A percentile compares a stretch with the other conserved stretches of the same genome.
phyloP scores from a whole-genome alignment of 208 protist species.

The Trypanosoma platydactyli region DNA sequence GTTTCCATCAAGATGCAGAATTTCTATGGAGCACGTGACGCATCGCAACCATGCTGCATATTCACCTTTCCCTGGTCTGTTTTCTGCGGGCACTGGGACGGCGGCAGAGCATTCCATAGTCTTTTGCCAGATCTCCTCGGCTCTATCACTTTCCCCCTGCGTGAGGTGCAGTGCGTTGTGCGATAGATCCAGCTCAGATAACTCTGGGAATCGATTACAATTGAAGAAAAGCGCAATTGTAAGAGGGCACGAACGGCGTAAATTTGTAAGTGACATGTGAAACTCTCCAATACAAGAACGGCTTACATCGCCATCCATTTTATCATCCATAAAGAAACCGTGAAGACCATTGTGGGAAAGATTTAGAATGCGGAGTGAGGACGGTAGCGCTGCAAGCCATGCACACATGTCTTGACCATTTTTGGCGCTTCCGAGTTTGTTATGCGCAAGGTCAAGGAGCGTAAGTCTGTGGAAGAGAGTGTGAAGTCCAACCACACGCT shows the following conservation, averaged over 20 bases:
- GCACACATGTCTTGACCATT: conserved; percentile 18
- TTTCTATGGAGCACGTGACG: conserved; percentile 17
- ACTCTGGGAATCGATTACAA: conserved; percentile 37
- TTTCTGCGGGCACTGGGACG: neutral
- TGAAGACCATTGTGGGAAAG: conserved; percentile 68
- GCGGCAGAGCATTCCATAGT: neutral
- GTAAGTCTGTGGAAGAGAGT: conserved; percentile 55
- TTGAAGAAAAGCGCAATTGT: conserved; percentile 61
- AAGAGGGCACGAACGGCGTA: conserved; percentile 60
- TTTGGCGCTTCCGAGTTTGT: conserved; percentile 48
- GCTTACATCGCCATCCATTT: neutral
- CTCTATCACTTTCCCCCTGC: conserved; percentile 51
- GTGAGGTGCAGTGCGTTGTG: conserved; percentile 61
- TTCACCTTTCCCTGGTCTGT: neutral
- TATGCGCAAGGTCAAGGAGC: conserved; percentile 67
- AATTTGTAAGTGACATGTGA: neutral
- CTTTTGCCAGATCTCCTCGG: conserved; percentile 44
- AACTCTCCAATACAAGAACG: neutral
- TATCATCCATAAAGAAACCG: conserved; percentile 34
- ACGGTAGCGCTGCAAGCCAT: conserved; percentile 66
- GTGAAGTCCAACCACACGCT: conserved; percentile 50
- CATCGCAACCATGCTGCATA: neutral
- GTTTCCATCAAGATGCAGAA: conserved; percentile 54
- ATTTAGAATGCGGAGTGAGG: conserved; percentile 63
- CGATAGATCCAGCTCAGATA: conserved; percentile 46